Base-by-base conservation (phyloP, 2,329 filamentous ascomycete species). In the Cryphonectria japonica region DNA sequence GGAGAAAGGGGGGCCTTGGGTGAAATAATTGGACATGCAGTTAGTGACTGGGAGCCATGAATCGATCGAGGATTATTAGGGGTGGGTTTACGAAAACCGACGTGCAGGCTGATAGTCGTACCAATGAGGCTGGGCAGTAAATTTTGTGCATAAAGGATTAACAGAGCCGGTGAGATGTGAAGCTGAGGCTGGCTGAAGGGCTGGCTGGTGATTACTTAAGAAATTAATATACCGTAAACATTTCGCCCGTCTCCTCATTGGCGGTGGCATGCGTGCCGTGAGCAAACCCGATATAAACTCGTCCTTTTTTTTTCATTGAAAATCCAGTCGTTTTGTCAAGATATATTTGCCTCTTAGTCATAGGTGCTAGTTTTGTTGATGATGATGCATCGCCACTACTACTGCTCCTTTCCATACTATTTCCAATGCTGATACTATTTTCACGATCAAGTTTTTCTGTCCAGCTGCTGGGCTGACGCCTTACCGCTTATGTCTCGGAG, bases 221-320 rank as follows among this genome's bases (percentile, higher is more conserved):
- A 50, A 50, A 50, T 50, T n/a, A 50, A 50, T 50, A 50, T 50
- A 50, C 46, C 46, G 46, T 50, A 50, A 50, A 50, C 46, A 50
- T 50, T 22, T 50, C 19, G 3, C 22, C 46, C 22, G 16, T 50
- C 46, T 3, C 7, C 19, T 50, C 2, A 50, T 50, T 19, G 3
- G 46, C n/a, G 46, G 19, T 22, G n/a, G 46, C 6, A 50, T 50
- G 46, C 19, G 8, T 50, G 22, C 22, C 7, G 16, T 50, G 46
- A n/a, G 46, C 6, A 7, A 50, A 22, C 43, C 19, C 19, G 19
- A 22, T 22, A 5, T 50, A 2, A 22, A 50, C 1, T 50, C 43
- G 7, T 50, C 43, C 1, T 50, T 16, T 50, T 5, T 50, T 39
- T 11, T 26, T 26, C 26, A 22, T 19, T 50, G 19, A 22, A 8